phyloP scores from a whole-genome alignment of 2,329 filamentous ascomycete genomes.

The Clarireedia sp. region DNA sequence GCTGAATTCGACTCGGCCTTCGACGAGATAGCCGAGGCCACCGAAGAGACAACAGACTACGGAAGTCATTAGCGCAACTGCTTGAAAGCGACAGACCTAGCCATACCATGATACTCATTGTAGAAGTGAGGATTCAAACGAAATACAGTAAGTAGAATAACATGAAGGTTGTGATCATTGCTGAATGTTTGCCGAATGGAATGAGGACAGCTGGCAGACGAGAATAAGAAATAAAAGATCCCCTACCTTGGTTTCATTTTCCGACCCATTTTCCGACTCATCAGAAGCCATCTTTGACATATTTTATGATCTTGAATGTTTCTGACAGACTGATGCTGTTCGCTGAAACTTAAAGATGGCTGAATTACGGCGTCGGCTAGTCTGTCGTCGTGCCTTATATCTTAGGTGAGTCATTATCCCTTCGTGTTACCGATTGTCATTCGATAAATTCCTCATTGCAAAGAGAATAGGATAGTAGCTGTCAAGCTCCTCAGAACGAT shows the following conservation, averaged over 20 bases:
- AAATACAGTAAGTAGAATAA: no score
- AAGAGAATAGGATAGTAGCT: no score
- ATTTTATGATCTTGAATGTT: background rate
- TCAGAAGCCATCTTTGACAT: slow-evolving; percentile 17
- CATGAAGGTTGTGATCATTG: background rate
- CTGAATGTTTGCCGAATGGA: background rate
- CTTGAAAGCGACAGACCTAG: background rate
- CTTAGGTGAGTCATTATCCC: no score
- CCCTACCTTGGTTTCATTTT: background rate
- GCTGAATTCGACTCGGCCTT: background rate
- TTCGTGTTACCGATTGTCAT: no score
- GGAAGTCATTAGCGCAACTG: background rate
- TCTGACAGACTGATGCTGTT: background rate
- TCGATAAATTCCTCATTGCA: no score
- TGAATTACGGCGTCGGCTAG: background rate
- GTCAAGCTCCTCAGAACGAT: no score
- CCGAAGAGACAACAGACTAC: slow-evolving; percentile 8
- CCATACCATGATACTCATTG: slow-evolving; percentile 7
- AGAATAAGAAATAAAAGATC: background rate
- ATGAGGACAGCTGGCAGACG: background rate
- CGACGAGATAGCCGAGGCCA: background rate
- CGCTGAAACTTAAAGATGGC: background rate
- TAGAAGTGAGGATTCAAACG: background rate
- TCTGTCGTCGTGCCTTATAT: no score
- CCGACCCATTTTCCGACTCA: background rate